Conservation (phyloP, 169 alveolate genomes). For the Cryptosporidium andersoni region DNA sequence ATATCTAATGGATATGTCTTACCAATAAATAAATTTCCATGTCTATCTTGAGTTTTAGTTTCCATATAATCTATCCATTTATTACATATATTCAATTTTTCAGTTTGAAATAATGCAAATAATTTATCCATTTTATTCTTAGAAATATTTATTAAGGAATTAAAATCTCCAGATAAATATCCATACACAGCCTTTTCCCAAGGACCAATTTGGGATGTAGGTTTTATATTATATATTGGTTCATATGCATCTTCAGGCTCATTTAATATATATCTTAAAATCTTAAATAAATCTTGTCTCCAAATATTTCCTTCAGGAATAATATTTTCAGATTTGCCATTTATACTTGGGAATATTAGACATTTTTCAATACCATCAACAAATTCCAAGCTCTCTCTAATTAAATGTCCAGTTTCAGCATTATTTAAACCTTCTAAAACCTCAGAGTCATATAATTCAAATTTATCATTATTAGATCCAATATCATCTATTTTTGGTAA, state of each 20-base stretch:
- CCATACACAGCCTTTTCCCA: slow-evolving; percentile 50
- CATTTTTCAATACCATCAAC: slow-evolving; percentile 41
- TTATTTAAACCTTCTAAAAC: not conserved
- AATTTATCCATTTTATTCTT: slow-evolving; percentile 32
- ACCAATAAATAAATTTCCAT: slow-evolving; percentile 25
- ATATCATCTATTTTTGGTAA: slow-evolving; percentile 61
- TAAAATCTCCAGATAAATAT: slow-evolving; percentile 50
- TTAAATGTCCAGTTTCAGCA: slow-evolving; percentile 28
- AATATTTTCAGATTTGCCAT: not conserved
- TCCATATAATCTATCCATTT: slow-evolving; percentile 58
- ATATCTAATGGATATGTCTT: slow-evolving; percentile 6
- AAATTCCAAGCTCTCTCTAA: slow-evolving; percentile 42
- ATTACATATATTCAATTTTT: slow-evolving; percentile 39
- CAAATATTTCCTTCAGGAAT: slow-evolving; percentile 31
- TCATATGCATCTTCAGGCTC: not conserved
- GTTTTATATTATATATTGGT: not conserved
- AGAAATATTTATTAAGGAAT: slow-evolving; percentile 4
- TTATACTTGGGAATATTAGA: slow-evolving; percentile 26
- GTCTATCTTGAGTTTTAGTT: slow-evolving; percentile 31
- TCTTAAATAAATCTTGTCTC: slow-evolving; percentile 8
- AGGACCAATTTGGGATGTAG: slow-evolving; percentile 10
- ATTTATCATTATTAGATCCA: slow-evolving; percentile 35
- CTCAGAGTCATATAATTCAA: not conserved
- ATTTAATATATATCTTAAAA: slow-evolving; percentile 13
- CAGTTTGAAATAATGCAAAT: slow-evolving; percentile 55